Evolutionary conservation across 768 basidiomycete genomes (phyloP), one percentile per base, ranked within the genome.

Genomic region (Cystobasidium onofrii): DNA sequence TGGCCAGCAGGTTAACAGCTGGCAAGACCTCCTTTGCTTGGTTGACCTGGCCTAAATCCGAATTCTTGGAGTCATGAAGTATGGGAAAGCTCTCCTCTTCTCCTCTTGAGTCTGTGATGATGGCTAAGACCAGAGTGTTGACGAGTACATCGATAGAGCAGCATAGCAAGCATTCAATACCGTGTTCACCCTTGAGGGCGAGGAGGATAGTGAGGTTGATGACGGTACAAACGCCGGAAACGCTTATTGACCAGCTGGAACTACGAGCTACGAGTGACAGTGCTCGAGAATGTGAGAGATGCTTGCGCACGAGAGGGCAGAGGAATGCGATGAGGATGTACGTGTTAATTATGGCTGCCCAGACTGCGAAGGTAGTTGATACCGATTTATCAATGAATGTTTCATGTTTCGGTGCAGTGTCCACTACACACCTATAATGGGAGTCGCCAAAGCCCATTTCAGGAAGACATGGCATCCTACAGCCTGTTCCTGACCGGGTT

Each of bases 91-190:
- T 20, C 18, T 41, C 36, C 7, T 18, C 41, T 39, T 73, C 72
- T 29, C 72, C 72, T 20, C 27, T 12, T 20, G 20, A 23, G 9
- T 43, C 34, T 1, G 72, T 63, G 43, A 73, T 36, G n/a, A 73
- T 66, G n/a, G 72, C 72, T 12, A 73, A 46, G 10, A 34, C 72
- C 12, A 73, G n/a, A 29, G 62, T n/a, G 36, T 73, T 73, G 62
- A 64, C 72, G 15, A 73, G 29, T 17, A 73, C 72, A 36, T 73
- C 72, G 44, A 73, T 73, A 15, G 72, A 73, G 62, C 72, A 73
- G 62, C 72, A 73, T 43, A 73, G 39, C 27, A 73, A 34, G 41
- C 72, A 73, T 36, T 73, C 72, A 41, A 73, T 63, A 1, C 72
- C 72, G 31, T 73, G 72, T 36, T 73, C 72, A 23, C 72, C 72